These are phyloP conservation scores for Sanguinoderma infundibulare DNA, from an alignment of 1,284 basidiomycete species.

Conservation along the genomic window DNA sequence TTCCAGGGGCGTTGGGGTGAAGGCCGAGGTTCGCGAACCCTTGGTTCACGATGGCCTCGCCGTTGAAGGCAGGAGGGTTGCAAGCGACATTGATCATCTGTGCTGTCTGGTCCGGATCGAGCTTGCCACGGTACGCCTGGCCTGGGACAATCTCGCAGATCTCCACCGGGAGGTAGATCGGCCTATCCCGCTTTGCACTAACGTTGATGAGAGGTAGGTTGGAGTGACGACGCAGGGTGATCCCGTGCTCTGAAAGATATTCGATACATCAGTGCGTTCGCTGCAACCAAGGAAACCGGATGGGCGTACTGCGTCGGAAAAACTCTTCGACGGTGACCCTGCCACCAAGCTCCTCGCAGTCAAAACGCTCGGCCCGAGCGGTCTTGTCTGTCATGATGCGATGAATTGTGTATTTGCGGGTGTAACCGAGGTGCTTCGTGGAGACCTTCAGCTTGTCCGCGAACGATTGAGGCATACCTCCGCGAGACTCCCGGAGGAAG, in stretches of 20 bases:
- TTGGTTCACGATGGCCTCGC: constrained; percentile 54
- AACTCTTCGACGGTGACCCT: constrained; percentile 63
- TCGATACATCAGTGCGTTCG: neutral
- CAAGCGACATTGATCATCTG: constrained; percentile 71
- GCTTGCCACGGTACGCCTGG: constrained; percentile 56
- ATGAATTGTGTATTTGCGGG: constrained; percentile 51
- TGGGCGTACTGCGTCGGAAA: constrained; percentile 57
- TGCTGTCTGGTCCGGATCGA: constrained; percentile 56
- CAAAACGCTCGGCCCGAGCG: constrained; percentile 52
- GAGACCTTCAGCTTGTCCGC: constrained; percentile 59
- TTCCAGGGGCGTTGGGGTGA: constrained; percentile 36
- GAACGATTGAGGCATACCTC: constrained; percentile 53
- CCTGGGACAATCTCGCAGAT: constrained; percentile 66
- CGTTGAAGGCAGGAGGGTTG: constrained; percentile 62
- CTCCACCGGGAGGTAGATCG: constrained; percentile 65
- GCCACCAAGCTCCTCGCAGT: constrained; percentile 54
- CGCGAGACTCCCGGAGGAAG: constrained; percentile 47
- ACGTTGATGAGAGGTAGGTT: constrained; percentile 68
- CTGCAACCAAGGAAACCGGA: constrained; percentile 1
- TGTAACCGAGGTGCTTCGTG: constrained; percentile 60
- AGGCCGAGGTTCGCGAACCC: constrained; percentile 64
- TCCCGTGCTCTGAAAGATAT: constrained; percentile 54
- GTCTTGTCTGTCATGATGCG: constrained; percentile 46
- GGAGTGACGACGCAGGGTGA: constrained; percentile 49
- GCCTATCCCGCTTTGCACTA: constrained; percentile 43